These are phyloP conservation scores for Leccinum variicolor DNA, from an alignment of 768 basidiomycete species.

Conservation along the genomic window DNA sequence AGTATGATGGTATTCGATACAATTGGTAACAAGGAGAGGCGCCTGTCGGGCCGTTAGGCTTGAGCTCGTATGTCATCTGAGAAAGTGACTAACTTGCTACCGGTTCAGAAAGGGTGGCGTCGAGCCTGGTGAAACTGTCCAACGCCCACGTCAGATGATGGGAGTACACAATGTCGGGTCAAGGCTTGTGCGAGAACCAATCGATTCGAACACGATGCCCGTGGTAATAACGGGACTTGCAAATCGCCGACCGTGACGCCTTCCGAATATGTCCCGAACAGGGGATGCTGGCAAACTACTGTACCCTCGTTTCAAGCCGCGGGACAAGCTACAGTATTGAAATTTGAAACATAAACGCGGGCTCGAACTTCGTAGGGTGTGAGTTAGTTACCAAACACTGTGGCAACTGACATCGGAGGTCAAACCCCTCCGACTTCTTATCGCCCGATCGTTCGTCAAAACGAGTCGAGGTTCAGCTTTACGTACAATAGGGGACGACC, in stretches of 20 bases:
- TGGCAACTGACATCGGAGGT: conserved; percentile 20
- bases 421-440: conserved; percentile 23
- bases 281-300: not conserved
- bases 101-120: conserved; percentile 1
- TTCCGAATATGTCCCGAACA: conserved; percentile 2
- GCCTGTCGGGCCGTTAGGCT: not conserved
- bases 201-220: not conserved
- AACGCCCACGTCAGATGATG: not conserved
- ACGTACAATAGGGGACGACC: not conserved
- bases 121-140: not conserved
- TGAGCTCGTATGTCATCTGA: not conserved
- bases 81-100: conserved; percentile 9
- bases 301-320: conserved; percentile 8
- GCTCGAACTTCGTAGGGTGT: not conserved
- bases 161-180: not conserved
- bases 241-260: conserved; percentile 15
- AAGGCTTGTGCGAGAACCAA: not conserved
- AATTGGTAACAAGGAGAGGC: not conserved
- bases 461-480: not conserved
- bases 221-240: conserved; percentile 18
- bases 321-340: not conserved
- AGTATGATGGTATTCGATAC: not conserved
- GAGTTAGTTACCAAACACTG: not conserved
- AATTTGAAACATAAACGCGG: not conserved
- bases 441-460: conserved; percentile 5